Evolutionary conservation across 805 yeast species (phyloP), one percentile per base, ranked within the genome.

Genomic region (Yarrowia sp.): DNA sequence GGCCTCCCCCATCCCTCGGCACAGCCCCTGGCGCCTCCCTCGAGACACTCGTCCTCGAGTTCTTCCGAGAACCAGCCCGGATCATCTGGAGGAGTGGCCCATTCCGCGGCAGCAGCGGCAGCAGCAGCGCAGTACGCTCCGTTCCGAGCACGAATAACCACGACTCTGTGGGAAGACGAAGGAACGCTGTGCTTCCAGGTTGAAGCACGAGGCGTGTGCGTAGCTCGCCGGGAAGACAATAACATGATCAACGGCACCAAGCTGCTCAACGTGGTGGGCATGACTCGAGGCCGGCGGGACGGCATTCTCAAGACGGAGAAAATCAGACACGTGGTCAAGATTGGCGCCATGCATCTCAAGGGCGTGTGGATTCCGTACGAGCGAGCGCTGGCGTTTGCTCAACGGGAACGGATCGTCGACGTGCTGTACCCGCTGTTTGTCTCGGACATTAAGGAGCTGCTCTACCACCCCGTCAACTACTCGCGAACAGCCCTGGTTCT

Each of bases 361-460:
- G 97, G 97, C 42, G 97, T 91, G 50, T 91, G 97, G 97, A 90
- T 91, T 70, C 96, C 97, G 2, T 89, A 89, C 74, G 95, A 90
- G 71, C 82, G 95, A 56, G 97, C 97, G 1, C 80, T 86, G 46
- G 89, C 90, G 40, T 87, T 90, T 86, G 96, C 96, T 11, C 88
- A 88, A 73, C 81, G 89, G 68, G 96, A 91, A 75, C 88, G 89
- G 41, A 89, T 89, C 70, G 87, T 85, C n/a, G 92, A 88, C 72
- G 75, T 83, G 36, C 81, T 89, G 69, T 88, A 86, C 74, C 92
- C 92, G 3, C 81, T 89, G 53, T 88, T 89, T 76, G 94, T 90
- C 45, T 84, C 90, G 69, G 93, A 90, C 75, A 69, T 78, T 9
- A 59, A 69, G 16, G 69, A 70, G n/a, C 72, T 79, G 26, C 70